These are phyloP conservation scores for Diospyros kaki DNA, from an alignment of 148 eudicot genomes.

Conservation along the genomic window DNA sequence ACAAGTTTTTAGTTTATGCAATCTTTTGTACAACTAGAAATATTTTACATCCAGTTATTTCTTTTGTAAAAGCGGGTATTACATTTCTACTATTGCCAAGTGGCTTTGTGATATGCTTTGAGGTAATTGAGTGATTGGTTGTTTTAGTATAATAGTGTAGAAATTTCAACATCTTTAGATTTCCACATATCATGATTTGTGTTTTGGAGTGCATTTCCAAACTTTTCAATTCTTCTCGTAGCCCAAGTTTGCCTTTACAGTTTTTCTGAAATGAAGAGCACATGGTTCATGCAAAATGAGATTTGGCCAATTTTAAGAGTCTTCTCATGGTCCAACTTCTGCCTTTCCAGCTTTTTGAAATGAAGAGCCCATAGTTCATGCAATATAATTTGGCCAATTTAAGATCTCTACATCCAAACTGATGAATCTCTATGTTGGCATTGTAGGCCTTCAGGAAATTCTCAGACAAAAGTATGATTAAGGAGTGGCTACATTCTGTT, in stretches of 20 bases:
- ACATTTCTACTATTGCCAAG: not conserved
- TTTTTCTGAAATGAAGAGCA: too few species aligned
- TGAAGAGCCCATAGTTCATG: not conserved
- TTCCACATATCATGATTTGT: not conserved
- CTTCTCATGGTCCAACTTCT: not conserved
- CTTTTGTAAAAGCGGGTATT: too few species aligned
- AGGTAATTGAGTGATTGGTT: not conserved
- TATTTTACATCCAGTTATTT: not conserved
- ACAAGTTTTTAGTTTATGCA: not conserved
- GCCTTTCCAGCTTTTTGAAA: not conserved
- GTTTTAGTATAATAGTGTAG: not conserved
- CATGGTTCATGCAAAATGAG: too few species aligned
- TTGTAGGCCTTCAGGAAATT: constrained; percentile 72
- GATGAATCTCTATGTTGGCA: not conserved
- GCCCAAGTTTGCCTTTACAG: too few species aligned
- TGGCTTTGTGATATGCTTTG: not conserved
- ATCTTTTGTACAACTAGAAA: not conserved
- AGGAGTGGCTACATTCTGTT: constrained; percentile 91
- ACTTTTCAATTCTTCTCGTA: not conserved
- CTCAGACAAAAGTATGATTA: constrained; percentile 47
- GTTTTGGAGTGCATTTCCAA: not conserved
- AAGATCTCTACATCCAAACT: not conserved
- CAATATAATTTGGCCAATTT: not conserved
- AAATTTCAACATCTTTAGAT: not conserved
- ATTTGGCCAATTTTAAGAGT: too few species aligned